Evolutionary conservation across 208 protist species (phyloP).

Genomic region (Spongospora subterranea): DNA sequence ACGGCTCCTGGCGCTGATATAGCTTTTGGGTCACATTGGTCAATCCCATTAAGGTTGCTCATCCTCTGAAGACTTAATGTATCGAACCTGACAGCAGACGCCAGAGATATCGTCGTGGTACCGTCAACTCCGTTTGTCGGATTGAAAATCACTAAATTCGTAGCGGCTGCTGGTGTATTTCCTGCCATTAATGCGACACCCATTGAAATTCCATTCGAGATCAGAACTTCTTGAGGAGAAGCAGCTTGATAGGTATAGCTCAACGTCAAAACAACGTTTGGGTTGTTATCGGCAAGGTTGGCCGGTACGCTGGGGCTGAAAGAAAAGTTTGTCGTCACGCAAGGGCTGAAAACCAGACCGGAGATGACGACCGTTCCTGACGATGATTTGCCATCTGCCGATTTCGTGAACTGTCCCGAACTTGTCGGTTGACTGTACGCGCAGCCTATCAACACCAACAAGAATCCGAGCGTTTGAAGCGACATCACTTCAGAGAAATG

Average conservation of each 20-base stretch:
- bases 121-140: neutral
- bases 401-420: neutral
- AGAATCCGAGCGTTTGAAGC: no score
- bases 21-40: neutral
- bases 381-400: neutral
- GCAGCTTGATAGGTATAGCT: neutral
- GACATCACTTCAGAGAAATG: no score
- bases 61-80: neutral
- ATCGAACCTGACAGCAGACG: conserved; percentile 1
- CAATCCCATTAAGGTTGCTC: neutral
- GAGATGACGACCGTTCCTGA: neutral
- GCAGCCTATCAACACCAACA: no score
- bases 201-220: conserved; percentile 11
- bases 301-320: neutral
- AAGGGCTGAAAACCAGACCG: neutral
- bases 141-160: neutral
- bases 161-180: neutral
- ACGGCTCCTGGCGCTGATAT: neutral
- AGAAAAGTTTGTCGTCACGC: neutral
- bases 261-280: conserved; percentile 31
- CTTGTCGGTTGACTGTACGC: neutral
- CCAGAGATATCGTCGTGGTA: neutral
- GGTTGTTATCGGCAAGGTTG: conserved; percentile 5
- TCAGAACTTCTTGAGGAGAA: neutral
- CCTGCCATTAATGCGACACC: neutral